These are phyloP conservation scores for Eragrostis tef DNA, from an alignment of 202 grass and related monocot genomes.

Conservation along the genomic window DNA sequence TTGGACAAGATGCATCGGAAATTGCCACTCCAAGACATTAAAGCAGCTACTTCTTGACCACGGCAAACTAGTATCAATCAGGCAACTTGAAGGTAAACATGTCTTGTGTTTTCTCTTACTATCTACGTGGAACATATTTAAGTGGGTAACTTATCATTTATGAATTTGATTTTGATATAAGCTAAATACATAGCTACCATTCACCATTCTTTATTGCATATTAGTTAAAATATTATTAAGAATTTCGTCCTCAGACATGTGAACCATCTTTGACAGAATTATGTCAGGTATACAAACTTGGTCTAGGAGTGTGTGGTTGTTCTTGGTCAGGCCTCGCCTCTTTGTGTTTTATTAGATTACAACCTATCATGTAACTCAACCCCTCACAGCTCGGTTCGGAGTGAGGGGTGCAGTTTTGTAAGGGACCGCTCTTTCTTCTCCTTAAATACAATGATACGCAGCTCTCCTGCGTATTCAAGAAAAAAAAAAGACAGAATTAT, in stretches of 20 bases:
- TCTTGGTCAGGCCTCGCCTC: too few relatives aligned
- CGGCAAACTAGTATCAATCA: constrained; percentile 66
- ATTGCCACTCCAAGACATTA: constrained; percentile 79
- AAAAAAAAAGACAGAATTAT: too few relatives aligned
- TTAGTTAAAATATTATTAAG: constrained; percentile 15
- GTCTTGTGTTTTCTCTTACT: constrained; percentile 11
- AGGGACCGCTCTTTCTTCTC: too few relatives aligned
- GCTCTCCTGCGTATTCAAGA: too few relatives aligned
- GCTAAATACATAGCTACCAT: neutral
- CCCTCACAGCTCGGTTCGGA: too few relatives aligned
- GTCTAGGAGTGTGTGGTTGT: too few relatives aligned
- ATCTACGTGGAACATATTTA: neutral
- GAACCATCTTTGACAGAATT: neutral
- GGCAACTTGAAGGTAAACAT: constrained; percentile 67
- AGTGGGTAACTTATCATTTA: constrained; percentile 14
- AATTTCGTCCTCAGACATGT: neutral
- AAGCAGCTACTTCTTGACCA: constrained; percentile 71
- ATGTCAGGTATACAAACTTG: neutral
- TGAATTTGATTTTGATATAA: neutral
- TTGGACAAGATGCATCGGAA: constrained; percentile 76
- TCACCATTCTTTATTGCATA: constrained; percentile 19
- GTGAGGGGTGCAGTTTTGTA: too few relatives aligned
- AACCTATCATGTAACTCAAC: too few relatives aligned
- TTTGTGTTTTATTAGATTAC: too few relatives aligned
- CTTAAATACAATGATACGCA: too few relatives aligned